phyloP scores from a whole-genome alignment of 208 protist genomes.

The Angomonas ambiguus region DNA sequence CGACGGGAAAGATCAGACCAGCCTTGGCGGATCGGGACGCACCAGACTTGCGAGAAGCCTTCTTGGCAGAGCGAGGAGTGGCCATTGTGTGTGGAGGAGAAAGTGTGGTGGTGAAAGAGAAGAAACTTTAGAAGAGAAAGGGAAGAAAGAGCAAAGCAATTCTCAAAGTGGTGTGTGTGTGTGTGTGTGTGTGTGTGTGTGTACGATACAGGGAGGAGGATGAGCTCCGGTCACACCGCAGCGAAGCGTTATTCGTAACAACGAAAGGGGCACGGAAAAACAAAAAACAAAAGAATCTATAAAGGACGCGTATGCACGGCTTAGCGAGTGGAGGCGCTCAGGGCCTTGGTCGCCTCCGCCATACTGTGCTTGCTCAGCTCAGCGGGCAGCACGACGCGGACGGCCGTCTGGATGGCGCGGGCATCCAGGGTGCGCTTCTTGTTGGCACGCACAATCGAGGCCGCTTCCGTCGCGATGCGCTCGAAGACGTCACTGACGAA shows the following conservation, averaged over 20 bases:
- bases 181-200: no score
- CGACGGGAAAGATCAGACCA: constrained; percentile 98
- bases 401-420: constrained; percentile 93
- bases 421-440: constrained; percentile 91
- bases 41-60: constrained; percentile 65
- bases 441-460: constrained; percentile 88
- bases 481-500: constrained; percentile 97
- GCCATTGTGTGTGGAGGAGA: constrained; percentile 47
- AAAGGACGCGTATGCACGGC: no score
- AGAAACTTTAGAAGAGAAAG: no score
- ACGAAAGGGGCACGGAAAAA: no score
- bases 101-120: constrained; percentile 8
- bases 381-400: constrained; percentile 93
- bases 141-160: no score
- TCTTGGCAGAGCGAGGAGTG: constrained; percentile 66
- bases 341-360: constrained; percentile 49
- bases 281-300: no score
- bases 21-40: constrained; percentile 94
- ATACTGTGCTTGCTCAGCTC: constrained; percentile 95
- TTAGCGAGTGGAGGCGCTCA: constrained; percentile 1
- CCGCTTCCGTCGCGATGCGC: constrained; percentile 89
- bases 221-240: no score
- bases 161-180: no score
- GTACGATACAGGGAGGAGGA: no score
- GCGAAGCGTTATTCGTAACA: no score